These are phyloP conservation scores for Vaccinium macrocarpon DNA, from an alignment of 148 eudicot species.

Conservation along the genomic window DNA sequence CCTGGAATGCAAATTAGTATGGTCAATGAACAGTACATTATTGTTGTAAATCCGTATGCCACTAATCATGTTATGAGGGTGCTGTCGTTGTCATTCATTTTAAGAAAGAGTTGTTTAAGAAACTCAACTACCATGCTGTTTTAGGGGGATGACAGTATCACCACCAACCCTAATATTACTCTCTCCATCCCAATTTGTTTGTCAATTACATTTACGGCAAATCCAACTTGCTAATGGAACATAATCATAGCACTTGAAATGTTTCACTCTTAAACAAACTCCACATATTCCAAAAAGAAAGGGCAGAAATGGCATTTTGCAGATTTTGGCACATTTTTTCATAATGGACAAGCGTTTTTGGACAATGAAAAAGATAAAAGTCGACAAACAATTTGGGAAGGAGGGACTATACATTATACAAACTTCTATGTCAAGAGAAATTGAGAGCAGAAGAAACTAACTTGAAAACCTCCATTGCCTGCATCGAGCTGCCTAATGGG, in stretches of 20 bases:
- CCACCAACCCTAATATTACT: background rate
- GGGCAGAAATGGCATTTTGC: background rate
- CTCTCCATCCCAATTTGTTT: background rate
- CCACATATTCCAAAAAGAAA: background rate
- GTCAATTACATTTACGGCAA: background rate
- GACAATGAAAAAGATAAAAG: background rate
- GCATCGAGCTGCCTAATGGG: constrained; percentile 63
- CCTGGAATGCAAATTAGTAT: constrained; percentile 39
- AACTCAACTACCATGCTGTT: background rate
- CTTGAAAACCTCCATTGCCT: constrained; percentile 41
- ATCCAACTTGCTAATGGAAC: background rate
- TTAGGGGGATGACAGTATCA: background rate
- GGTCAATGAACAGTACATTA: background rate
- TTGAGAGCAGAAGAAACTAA: constrained; percentile 30
- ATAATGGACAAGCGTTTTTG: background rate
- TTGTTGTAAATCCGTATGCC: background rate
- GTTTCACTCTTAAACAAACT: background rate
- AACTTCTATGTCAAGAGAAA: background rate
- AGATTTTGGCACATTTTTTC: background rate
- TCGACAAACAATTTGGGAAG: background rate
- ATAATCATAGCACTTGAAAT: background rate
- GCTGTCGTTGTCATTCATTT: background rate
- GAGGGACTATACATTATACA: background rate
- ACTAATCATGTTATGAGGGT: background rate
- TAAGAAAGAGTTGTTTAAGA: background rate